phyloP scores from a whole-genome alignment of 768 basidiomycete species.

The Agaricus blazei region DNA sequence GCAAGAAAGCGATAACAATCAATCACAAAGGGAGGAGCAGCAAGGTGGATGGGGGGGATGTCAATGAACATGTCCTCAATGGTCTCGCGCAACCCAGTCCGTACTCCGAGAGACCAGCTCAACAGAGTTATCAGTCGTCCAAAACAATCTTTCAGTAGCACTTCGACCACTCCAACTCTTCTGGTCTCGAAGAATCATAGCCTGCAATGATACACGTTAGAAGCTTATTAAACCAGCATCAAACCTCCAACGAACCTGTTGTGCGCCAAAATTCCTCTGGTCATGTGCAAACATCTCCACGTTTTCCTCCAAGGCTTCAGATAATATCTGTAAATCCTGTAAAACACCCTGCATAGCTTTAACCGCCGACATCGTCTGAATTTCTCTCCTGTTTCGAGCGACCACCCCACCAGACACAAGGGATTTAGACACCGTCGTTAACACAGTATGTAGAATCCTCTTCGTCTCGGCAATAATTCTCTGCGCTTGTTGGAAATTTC shows the following conservation, averaged over 20 bases:
- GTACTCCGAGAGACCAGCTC: constrained; percentile 81
- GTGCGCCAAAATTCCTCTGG: constrained; percentile 93
- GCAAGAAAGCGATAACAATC: constrained; percentile 8
- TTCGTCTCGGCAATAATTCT: constrained; percentile 89
- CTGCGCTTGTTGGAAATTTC: constrained; percentile 88
- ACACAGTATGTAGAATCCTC: constrained; percentile 86
- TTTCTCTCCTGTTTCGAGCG: constrained; percentile 74
- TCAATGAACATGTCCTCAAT: neutral
- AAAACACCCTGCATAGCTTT: constrained; percentile 81
- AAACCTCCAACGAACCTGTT: constrained; percentile 60
- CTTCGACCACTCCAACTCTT: constrained; percentile 93
- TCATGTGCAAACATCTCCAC: constrained; percentile 90
- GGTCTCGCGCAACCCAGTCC: constrained; percentile 82
- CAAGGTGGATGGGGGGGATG: constrained; percentile 6
- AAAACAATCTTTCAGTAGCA: constrained; percentile 88
- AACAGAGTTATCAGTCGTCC: constrained; percentile 87
- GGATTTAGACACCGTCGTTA: constrained; percentile 76
- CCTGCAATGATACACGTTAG: constrained; percentile 38
- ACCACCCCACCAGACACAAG: constrained; percentile 43
- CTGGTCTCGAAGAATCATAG: constrained; percentile 94
- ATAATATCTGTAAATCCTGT: constrained; percentile 80
- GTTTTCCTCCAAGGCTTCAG: constrained; percentile 88
- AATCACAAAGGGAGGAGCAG: constrained; percentile 8
- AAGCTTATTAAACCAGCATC: neutral
- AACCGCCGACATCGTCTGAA: constrained; percentile 66